Base-by-base conservation (phyloP, 2,329 filamentous ascomycete genomes). In the Epichloe hybrida region DNA sequence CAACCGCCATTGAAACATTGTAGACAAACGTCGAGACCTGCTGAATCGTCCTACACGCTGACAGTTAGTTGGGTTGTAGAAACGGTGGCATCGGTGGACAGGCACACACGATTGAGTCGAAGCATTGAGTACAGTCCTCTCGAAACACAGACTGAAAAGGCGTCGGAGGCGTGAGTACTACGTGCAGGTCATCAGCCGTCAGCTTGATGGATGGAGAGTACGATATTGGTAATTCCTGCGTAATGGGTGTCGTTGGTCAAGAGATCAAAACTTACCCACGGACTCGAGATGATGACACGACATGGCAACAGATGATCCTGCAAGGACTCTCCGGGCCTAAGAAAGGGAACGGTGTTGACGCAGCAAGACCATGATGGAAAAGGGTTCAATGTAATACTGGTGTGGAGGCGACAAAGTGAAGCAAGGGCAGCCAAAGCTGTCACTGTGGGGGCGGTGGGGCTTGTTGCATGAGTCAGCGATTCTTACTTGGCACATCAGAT, bases 1-100 rank as follows among this genome's bases (percentile, higher is more conserved):
- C 94, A 98, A 51, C 90, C 93, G 54, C 93, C 94, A 70, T 98
- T 98, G 74, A 95, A 98, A 72, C 93, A 98, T 69, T 86, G 83
- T 2, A 98, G 82, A 66, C 93, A 98, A 54, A 98, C 89, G 69
- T 97, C 86, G 49, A 98, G 79, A 36, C 93, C 93, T 12, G 78
- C 72, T 4, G 83, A 74, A 56, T 94, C 83, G 63, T 98, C 93
- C 86, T 94, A 59, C 5, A 56, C 34, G 45, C 27, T 43, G 11
- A 20, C 15, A 6, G 17, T 38, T 50, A 21, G 17, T 17, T 17
- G 17, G 17, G 3, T 35, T 11, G 11, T 20, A 35, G 6, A 15
- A 23, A 39, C 23, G 43, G 52, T 55, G 39, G 58, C 46, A 34
- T 48, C 37, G 46, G 20, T 8, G 13, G 17, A 8, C 4, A 17